Conservation (phyloP, 495 filamentous ascomycete genomes). For the Penicillium parvum region DNA sequence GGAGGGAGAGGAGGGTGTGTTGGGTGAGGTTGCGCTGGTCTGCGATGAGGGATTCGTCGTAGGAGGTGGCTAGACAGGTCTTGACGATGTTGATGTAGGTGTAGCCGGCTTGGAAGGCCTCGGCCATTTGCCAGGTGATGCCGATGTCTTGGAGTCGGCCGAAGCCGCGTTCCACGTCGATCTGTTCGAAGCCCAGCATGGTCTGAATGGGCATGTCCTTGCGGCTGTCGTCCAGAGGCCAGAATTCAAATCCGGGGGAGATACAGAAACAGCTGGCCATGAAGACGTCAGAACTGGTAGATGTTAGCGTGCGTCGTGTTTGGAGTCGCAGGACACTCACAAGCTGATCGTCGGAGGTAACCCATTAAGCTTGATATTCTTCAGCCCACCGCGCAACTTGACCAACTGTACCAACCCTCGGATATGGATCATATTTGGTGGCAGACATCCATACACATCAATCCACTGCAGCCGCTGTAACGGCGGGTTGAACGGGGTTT, state of each 20-base stretch:
- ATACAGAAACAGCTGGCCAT: conserved; percentile 26
- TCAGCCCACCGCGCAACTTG: conserved; percentile 33
- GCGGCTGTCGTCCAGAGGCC: conserved; percentile 25
- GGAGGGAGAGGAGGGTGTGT: conserved; percentile 27
- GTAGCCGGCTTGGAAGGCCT: conserved; percentile 28
- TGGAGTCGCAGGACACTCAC: conserved; percentile 20
- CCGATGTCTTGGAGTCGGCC: conserved; percentile 27
- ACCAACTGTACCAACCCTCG: conserved; percentile 34
- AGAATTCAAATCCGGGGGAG: conserved; percentile 32
- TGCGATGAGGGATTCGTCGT: conserved; percentile 25
- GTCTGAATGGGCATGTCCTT: conserved; percentile 20
- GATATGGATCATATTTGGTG: conserved; percentile 36
- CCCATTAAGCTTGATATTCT: conserved; percentile 28
- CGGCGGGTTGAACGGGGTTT: conserved; percentile 33
- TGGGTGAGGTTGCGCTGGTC: conserved; percentile 40
- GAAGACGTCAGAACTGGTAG: conserved; percentile 34
- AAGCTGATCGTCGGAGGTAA: conserved; percentile 32
- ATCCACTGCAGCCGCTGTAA: conserved; percentile 41
- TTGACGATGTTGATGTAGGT: conserved; percentile 29
- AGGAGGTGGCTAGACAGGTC: conserved; percentile 5
- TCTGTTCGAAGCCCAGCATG: conserved; percentile 23
- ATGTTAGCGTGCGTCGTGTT: not conserved
- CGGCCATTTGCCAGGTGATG: conserved; percentile 28
- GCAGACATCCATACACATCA: conserved; percentile 37
- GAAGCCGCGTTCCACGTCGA: conserved; percentile 24